Evolutionary conservation across 352 stramenopile species (phyloP), one percentile per base, ranked within the genome.

Genomic region (Aphanomyces astaci): DNA sequence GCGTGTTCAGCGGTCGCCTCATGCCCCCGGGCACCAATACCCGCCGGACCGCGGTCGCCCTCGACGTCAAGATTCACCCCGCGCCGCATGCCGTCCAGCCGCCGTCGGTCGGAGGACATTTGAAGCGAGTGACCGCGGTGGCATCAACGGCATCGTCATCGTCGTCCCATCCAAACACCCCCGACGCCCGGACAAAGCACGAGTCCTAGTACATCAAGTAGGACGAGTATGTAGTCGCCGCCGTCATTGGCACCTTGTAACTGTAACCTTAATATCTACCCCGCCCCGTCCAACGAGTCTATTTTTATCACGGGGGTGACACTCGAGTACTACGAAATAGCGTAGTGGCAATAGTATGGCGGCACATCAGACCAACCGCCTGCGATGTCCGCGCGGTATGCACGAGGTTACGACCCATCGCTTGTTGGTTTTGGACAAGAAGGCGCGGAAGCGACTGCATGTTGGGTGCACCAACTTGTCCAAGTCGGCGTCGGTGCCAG

Each of bases 391-490:
- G 28, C 46, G 51, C 43, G 33, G 33, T 46, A 31, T 59, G 39
- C 62, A 40, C 25, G 62, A 30, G 40, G 56, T 24, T 45, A 9
- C 24, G 19, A 33, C 25, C 15, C 27, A 36, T 36, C 7, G 25
- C 7, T 4, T 63, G 25, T 13, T 55, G 48, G 48, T 63, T 17
- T 33, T 45, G 33, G 22, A 22, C n/a, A 24, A 46, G 22, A 32
- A 60, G 19, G 46, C 27, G 49, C 75, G 79, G 64, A 88, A 88
- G 57, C 75, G 85, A 7, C 49, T 92, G n/a, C 85, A 90, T 63
- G 81, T 93, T n/a, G 85, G 84, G 3, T 68, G 75, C 4, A 93
- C 82, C 0, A 93, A 93, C 59, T 64, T 90, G 28, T 63, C 62
- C 0, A 43, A 31, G 24, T 57, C 62, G 15, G 22, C 56, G 22